Evolutionary conservation across 2,329 filamentous ascomycete species (phyloP).

Genomic region (Fusarium tricinctum): DNA sequence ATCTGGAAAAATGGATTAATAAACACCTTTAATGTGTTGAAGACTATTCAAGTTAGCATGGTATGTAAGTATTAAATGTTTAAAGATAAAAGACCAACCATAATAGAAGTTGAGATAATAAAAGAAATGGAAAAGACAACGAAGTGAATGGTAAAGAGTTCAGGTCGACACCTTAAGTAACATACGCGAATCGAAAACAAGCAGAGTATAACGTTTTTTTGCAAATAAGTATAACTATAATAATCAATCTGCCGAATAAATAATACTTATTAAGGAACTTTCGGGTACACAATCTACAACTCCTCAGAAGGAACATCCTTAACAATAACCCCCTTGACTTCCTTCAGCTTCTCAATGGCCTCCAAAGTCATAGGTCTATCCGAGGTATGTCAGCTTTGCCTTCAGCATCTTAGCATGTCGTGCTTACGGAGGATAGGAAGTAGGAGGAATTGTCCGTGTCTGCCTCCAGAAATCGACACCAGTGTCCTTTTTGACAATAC

Average conservation of each 20-base stretch:
- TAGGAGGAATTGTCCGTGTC: conserved; percentile 11
- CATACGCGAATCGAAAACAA: no score
- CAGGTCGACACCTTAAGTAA: no score
- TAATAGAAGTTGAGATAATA: no score
- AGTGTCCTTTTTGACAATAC: conserved; percentile 14
- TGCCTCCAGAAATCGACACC: conserved; percentile 14
- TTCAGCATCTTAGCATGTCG: fast-evolving
- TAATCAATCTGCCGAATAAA: not conserved
- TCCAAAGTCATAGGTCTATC: conserved; percentile 19
- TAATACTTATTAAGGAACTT: not conserved
- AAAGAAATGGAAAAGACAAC: no score
- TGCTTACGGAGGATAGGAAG: conserved; percentile 21
- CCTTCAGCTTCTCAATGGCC: conserved; percentile 25
- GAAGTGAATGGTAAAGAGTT: no score
- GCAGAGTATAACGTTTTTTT: no score
- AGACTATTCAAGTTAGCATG: no score
- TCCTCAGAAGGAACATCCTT: not conserved
- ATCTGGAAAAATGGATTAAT: no score
- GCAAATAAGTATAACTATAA: not conserved
- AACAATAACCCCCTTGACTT: conserved; percentile 2
- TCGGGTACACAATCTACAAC: not conserved
- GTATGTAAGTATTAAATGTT: no score
- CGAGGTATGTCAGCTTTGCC: fast-evolving
- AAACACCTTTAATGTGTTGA: no score
- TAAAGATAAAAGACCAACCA: no score